Base-by-base conservation (phyloP, 805 yeast genomes). In the Clavispora santaluciae region DNA sequence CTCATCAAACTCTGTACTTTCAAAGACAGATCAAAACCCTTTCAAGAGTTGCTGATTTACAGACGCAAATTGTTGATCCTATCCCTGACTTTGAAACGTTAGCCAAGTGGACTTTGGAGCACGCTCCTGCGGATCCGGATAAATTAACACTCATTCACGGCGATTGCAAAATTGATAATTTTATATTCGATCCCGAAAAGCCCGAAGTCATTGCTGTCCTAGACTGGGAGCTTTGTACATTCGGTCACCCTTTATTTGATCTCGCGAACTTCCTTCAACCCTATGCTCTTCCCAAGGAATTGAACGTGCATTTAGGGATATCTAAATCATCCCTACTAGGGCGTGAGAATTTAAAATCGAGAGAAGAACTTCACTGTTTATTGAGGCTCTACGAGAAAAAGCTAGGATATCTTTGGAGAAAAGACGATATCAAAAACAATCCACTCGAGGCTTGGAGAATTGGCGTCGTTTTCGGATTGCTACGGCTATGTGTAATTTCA, bases 171-270 rank as follows among this genome's bases (percentile, higher is more conserved):
- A 67, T 75, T 52, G 83, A 84, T 67, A 70, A 83, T 62, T 65
- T 83, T 47, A 71, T 84, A 24, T 74, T 75, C 61, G 73, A 82
- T 58, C 79, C 78, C 48, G 70, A 69, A 1, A 66, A 69, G 35
- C 70, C 72, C 16, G 55, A 57, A 33, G 76, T 79, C 3, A 59
- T 73, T 36, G 83, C 83, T 0, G 75, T 79, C 2, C 61, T 79
- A 31, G 85, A 79, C 53, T 79, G 86, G 86, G 86, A 79, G 53
- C 59, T 79, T 29, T 77, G 83, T 46, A 79, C 85, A 0, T 63
- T 76, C 42, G 86, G 86, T 0, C 82, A 79, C 48, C 86, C 86
- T 1, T 55, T 79, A 34, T 79, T 81, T 44, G 86, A 79, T 49
- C 59, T 79, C 22, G 75, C 82, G 13, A 79, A 79, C 51, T 63